Conservation (phyloP, 2,329 filamentous ascomycete genomes). For the Fusarium tjaetaba region DNA sequence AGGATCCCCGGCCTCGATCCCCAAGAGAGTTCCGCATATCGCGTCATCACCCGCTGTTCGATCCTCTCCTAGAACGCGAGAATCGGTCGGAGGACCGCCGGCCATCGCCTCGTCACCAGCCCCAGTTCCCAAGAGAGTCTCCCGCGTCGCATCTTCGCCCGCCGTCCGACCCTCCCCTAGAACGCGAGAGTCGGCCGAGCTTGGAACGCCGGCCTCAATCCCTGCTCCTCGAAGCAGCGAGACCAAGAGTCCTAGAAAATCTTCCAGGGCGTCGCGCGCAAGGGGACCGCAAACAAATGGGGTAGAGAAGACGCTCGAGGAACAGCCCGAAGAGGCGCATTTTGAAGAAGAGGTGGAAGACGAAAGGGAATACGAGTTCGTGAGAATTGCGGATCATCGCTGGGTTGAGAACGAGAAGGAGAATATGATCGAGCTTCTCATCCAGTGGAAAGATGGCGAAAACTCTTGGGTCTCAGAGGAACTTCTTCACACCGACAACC, state of each 20-base stretch:
- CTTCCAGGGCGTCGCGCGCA: not conserved
- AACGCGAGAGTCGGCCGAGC: no score
- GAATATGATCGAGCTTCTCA: conserved; percentile 45
- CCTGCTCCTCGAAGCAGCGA: not conserved
- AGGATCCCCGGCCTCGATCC: not conserved
- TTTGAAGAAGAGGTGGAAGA: not conserved
- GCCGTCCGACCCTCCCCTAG: no score
- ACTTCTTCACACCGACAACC: conserved; percentile 48
- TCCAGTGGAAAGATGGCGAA: conserved; percentile 46
- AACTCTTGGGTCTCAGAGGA: conserved; percentile 50
- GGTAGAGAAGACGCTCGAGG: not conserved
- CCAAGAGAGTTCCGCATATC: not conserved
- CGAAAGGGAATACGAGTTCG: conserved; percentile 5
- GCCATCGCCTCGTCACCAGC: not conserved
- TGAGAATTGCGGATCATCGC: conserved; percentile 42
- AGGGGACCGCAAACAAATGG: not conserved
- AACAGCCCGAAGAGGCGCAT: not conserved
- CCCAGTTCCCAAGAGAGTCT: no score
- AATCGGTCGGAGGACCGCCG: not conserved
- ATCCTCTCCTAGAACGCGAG: not conserved
- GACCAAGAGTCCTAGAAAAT: not conserved
- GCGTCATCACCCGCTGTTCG: not conserved
- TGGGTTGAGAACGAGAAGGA: conserved; percentile 30
- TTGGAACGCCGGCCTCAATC: no score
- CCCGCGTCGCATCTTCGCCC: no score